Evolutionary conservation across 2,329 filamentous ascomycete species (phyloP).

Genomic region (Aspergillus ibericus): DNA sequence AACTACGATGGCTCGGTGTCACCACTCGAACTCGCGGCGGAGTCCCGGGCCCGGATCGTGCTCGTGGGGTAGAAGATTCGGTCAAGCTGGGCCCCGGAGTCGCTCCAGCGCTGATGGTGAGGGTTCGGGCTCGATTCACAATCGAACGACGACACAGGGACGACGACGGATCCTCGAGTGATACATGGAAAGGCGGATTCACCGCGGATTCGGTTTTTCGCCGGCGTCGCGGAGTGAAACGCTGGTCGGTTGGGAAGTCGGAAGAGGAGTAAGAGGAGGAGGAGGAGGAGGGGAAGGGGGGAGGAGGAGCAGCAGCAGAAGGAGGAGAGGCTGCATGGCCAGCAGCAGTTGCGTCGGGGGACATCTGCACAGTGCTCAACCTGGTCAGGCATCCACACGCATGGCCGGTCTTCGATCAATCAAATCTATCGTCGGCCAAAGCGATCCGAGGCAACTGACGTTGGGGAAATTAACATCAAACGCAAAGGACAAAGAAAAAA

Average conservation of each 20-base stretch:
- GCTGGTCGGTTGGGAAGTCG: constrained; percentile 7
- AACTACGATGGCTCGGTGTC: constrained; percentile 1
- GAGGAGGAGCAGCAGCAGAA: neutral
- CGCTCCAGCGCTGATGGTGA: constrained; percentile 3
- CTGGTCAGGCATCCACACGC: constrained; percentile 23
- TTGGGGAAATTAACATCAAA: neutral
- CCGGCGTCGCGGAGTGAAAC: constrained; percentile 13
- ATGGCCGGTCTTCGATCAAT: constrained; percentile 11
- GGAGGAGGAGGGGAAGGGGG: neutral
- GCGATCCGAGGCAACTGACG: constrained; percentile 1
- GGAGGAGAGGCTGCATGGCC: constrained; percentile 11
- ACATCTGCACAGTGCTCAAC: constrained; percentile 16
- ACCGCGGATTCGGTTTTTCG: constrained; percentile 23
- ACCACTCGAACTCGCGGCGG: neutral
- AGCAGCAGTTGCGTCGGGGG: constrained; percentile 18
- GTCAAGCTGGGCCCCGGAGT: neutral
- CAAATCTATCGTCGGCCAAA: constrained; percentile 6
- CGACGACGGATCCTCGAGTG: constrained; percentile 5
- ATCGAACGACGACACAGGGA: constrained; percentile 14
- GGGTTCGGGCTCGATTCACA: constrained; percentile 7
- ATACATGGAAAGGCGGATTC: constrained; percentile 17
- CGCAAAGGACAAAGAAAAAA: constrained; percentile 1
- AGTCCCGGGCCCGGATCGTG: too few relatives aligned
- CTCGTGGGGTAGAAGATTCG: neutral
- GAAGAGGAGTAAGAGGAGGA: constrained; percentile 1